Evolutionary conservation across 768 basidiomycete genomes (phyloP).

Genomic region (Boletus barrowsii): DNA sequence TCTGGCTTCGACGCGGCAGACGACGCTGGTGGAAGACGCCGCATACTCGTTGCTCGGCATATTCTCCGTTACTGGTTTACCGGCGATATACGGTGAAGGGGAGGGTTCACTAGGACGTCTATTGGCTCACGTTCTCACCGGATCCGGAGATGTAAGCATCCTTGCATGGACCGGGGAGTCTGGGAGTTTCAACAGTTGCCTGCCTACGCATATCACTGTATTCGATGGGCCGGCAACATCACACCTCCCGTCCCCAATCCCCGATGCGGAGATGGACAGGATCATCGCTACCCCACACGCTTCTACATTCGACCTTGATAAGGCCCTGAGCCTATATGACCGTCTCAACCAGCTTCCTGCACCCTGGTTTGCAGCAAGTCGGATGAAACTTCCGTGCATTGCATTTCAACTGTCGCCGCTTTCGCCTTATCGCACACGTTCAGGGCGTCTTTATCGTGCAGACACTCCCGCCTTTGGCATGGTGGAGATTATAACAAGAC

Average conservation of each 20-base stretch:
- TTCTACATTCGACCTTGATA: background rate
- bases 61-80: background rate
- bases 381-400: background rate
- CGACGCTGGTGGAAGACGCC: background rate
- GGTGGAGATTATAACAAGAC: too few species aligned
- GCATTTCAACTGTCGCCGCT: background rate
- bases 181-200: background rate
- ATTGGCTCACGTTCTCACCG: background rate
- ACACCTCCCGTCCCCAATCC: background rate
- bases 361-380: background rate
- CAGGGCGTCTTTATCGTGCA: background rate
- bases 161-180: slow-evolving; percentile 9
- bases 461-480: background rate
- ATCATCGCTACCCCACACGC: background rate
- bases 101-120: background rate
- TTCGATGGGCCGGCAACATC: too few species aligned
- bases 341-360: background rate
- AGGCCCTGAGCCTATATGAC: background rate
- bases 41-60: slow-evolving; percentile 1
- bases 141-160: background rate
- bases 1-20: background rate
- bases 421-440: background rate
- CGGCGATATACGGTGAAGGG: background rate
- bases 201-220: too few species aligned
- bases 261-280: background rate